Base-by-base conservation (phyloP, 2,329 filamentous ascomycete species). In the Mariannaea elegans region DNA sequence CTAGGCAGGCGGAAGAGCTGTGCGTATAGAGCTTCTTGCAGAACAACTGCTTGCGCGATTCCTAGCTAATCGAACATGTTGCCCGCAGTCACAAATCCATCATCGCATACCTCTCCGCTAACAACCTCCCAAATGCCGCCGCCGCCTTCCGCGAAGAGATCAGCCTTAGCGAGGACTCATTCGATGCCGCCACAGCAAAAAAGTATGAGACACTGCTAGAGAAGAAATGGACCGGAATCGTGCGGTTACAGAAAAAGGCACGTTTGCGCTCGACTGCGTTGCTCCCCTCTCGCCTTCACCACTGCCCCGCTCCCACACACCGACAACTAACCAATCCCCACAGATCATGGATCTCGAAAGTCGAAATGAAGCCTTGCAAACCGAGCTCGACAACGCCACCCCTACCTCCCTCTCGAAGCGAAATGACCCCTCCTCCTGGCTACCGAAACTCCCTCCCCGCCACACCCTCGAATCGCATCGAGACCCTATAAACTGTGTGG, bases 211-310 rank as follows among this genome's bases (percentile, higher is more conserved):
- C 92, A 2, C 79, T 98, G 24, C 79, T 98, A 67, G 94, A 98
- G 83, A 97, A 97, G 86, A 98, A 98, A 82, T 98, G 94, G 94
- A 98, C 94, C 18, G 95, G 93, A 71, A 91, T 98, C 24, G 93
- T 97, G 71, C 86, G 94, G 62, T 78, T 98, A 76, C 94, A 98
- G 79, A 97, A 97, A 79, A 98, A 97, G 91, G 92, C 91, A 78
- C 49, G 77, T 65, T 19, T 27, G 53, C 27, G 31, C 27, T 38
- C 41, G 41, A 49, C 57, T 45, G 32, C 52, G 19, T 48, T 45
- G 24, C 18, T 36, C 44, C 45, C 50, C 16, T 18, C 46, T 14
- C 44, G 13, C 24, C 41, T 42, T 21, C 21, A n/a, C n/a, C 9
- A 27, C 24, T 34, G 29, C 49, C 44, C 38, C 45, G 36, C 61